Evolutionary conservation across 169 alveolate genomes (phyloP), one percentile per base, ranked within the genome.

Genomic region (Plasmodium blacklocki): DNA sequence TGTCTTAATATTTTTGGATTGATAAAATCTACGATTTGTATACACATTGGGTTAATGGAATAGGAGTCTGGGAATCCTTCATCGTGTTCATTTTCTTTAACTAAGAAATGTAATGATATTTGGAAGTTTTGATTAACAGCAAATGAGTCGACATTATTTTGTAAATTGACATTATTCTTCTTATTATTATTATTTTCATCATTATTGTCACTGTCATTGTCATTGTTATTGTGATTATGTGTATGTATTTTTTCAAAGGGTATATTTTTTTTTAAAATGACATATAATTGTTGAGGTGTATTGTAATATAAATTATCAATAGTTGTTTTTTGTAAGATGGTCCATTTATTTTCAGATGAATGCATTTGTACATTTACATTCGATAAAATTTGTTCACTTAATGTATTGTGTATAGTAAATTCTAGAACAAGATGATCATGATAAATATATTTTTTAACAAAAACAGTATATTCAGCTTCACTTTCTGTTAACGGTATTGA

Each of bases 391-490:
- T 80, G 91, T 11, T 80, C 91, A 56, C 18, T 88, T 21, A 95
- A 88, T 15, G 97, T 95, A 87, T 95, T 95, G 0, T 93, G 95
- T 45, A 95, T 90, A n/a, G 68, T 76, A 75, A 95, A 95, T 74
- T 93, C 97, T 15, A 95, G 58, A 29, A 93, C 93, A 39, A 95
- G 50, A 19, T 64, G 83, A 1, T 68, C 73, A 23, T 88, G 88
- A 91, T 89, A 86, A 47, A 93, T 91, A 62, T 88, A 94, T 26
- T 93, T 74, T 58, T 86, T 88, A 2, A 73, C 94, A 50, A 75
- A 68, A 15, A 95, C 97, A 32, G 94, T 89, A 67, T 95, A 95
- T 62, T 95, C 97, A 49, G 95, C 96, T 76, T 95, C 97, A 71
- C 93, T 96, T 58, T 95, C 97, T 50, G 97, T 95, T 56, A 95